A percentile compares a stretch with the other conserved stretches of the same genome.
These are phyloP conservation scores for Colletotrichum euphorbiae DNA, from an alignment of 2,329 filamentous ascomycete species.

Conservation along the genomic window DNA sequence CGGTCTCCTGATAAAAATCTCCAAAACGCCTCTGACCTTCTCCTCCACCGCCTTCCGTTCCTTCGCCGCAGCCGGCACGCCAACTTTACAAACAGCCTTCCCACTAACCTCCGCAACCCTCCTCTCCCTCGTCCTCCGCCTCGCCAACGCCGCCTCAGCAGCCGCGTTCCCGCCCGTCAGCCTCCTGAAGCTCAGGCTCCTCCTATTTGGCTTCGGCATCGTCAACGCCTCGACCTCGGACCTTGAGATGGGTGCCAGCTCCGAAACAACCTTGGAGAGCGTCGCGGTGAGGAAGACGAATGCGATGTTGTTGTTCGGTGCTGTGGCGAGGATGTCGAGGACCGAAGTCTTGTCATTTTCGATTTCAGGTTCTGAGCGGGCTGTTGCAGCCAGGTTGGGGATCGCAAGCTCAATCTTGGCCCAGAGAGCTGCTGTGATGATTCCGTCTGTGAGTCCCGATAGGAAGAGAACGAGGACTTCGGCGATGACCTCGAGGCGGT, in stretches of 20 bases:
- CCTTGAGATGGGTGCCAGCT: conserved; percentile 57
- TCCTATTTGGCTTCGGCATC: conserved; percentile 45
- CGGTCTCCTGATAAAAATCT: conserved; percentile 67
- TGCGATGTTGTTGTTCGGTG: conserved; percentile 85
- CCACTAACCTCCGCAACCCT: conserved; percentile 75
- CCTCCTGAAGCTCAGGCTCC: conserved; percentile 59
- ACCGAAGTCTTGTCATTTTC: conserved; percentile 65
- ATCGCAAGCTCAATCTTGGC: conserved; percentile 71
- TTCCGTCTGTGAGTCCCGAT: conserved; percentile 78
- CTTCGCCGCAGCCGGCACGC: conserved; percentile 54
- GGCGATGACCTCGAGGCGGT: conserved; percentile 80
- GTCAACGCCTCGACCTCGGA: conserved; percentile 51
- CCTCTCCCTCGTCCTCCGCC: conserved; percentile 69
- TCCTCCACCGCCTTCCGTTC: conserved; percentile 72
- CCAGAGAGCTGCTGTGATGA: conserved; percentile 80
- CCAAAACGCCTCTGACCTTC: conserved; percentile 73
- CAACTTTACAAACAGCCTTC: conserved; percentile 68
- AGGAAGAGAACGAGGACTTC: conserved; percentile 82
- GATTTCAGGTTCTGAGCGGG: conserved; percentile 38
- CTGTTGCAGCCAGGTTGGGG: conserved; percentile 49
- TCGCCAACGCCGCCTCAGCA: conserved; percentile 52
- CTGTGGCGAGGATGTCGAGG: conserved; percentile 78
- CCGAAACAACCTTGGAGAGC: conserved; percentile 66
- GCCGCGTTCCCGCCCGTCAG: conserved; percentile 44
- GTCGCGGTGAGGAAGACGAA: conserved; percentile 90